Base-by-base conservation (phyloP, 306 rosid species). In the Fragaria vesca region DNA sequence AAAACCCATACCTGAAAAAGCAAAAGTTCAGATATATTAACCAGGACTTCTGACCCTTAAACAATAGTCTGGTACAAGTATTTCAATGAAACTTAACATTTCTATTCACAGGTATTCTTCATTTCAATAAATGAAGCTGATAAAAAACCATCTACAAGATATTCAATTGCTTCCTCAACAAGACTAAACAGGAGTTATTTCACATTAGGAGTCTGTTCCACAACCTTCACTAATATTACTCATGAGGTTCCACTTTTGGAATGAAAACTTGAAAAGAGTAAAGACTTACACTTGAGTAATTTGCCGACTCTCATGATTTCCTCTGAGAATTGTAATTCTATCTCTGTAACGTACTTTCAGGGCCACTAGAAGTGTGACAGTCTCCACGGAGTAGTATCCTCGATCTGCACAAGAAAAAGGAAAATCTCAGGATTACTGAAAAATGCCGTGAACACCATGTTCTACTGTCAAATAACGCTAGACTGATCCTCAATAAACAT, bases 241-340 rank as follows among this genome's bases (percentile, higher is more conserved):
- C 38, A 50, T 12, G 28, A 60, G 71, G 60, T 61, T 62, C 13
- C 61, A 62, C 48, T 17, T 43, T 15, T 26, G 57, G 45, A 18
- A 12, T 17, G 18, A 26, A 46, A 68, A 78, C 46, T 36, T 74
- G 26, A 32, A n/a, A 66, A 28, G 42, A 69, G 30, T 66, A 70
- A 16, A 34, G 68, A 51, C 97, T 91, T 92, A 94, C 98, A 94
- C 98, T 94, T 94, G 98, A 78, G 98, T 94, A 75, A 94, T 94
- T 77, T 94, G 98, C 84, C 98, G 91, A 79, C 95, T 94, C 86
- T 94, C 98, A 15, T 94, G 98, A 84, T 94, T 94, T 83, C 98
- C 98, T 79, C 98, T 89, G 72, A 95, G 96, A 79, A 95, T 95
- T 76, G 98, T 95, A 86, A 95, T 91, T 87, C 98, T 95, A 85